Evolutionary conservation across 169 alveolate species (phyloP).

Genomic region (Plasmodium adleri): DNA sequence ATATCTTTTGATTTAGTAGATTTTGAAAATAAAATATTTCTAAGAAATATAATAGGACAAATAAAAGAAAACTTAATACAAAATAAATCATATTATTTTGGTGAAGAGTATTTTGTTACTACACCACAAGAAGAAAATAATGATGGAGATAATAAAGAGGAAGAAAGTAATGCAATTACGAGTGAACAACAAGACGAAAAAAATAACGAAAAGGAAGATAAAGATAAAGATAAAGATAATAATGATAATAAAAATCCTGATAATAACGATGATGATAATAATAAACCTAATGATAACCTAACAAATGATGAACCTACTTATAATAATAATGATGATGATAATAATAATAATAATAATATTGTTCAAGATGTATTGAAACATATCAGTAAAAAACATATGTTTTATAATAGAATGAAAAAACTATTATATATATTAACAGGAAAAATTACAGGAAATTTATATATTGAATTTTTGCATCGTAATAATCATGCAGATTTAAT

Average conservation of each 20-base stretch:
- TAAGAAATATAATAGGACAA: constrained; percentile 81
- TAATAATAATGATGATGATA: not conserved
- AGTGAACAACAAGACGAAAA: not conserved
- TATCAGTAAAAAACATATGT: constrained; percentile 34
- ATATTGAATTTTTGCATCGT: constrained; percentile 91
- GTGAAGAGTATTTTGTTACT: constrained; percentile 19
- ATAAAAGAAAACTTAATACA: constrained; percentile 44
- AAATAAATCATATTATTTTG: constrained; percentile 25
- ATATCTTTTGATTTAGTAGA: constrained; percentile 94
- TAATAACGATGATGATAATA: not conserved
- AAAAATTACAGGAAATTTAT: constrained; percentile 83
- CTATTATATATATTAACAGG: constrained; percentile 86
- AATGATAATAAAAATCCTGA: not conserved
- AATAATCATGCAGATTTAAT: constrained; percentile 92
- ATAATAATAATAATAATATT: constrained; percentile 4
- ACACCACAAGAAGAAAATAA: not conserved
- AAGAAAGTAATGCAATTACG: not conserved
- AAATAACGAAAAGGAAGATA: not conserved
- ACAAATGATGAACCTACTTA: not conserved
- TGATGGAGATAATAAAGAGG: not conserved
- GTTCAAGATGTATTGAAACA: constrained; percentile 31
- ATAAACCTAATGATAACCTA: not conserved
- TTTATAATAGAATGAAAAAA: constrained; percentile 78
- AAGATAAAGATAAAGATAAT: not conserved
- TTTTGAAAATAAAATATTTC: constrained; percentile 92